Percentiles rank a stretch among this genome's conserved stretches.
These are phyloP conservation scores for Sparassis latifolia DNA, from an alignment of 1,284 basidiomycete genomes.

Conservation along the genomic window DNA sequence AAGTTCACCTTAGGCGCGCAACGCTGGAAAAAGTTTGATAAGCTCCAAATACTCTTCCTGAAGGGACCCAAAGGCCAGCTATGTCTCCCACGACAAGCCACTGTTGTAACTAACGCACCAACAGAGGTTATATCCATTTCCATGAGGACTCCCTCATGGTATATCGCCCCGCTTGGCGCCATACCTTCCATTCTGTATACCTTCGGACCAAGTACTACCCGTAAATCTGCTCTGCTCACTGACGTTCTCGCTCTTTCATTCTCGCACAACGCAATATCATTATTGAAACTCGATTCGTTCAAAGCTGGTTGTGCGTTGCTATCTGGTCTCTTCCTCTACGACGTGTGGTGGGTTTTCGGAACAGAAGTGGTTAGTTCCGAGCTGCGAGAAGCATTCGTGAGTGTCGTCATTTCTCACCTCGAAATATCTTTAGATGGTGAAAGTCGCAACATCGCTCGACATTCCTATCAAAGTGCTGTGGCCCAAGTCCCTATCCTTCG, in stretches of 20 bases:
- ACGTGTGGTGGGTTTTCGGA: conserved; percentile 86
- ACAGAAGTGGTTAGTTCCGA: conserved; percentile 61
- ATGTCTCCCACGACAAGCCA: conserved; percentile 22
- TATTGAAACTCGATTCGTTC: conserved; percentile 90
- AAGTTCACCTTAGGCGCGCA: conserved; percentile 39
- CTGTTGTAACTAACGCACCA: conserved; percentile 10
- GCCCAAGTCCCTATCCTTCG: conserved; percentile 66
- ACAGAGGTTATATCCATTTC: conserved; percentile 43
- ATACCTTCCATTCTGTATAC: conserved; percentile 68
- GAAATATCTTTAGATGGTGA: conserved; percentile 63
- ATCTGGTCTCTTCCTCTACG: conserved; percentile 80
- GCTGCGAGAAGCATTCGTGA: neutral
- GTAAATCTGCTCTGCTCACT: conserved; percentile 67
- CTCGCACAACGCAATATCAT: conserved; percentile 73
- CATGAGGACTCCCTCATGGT: conserved; percentile 55
- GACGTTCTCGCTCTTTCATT: conserved; percentile 84
- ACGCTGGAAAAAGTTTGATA: conserved; percentile 50
- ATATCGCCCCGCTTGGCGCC: conserved; percentile 59
- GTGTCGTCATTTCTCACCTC: neutral
- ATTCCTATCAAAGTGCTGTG: conserved; percentile 92
- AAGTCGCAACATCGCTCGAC: conserved; percentile 88
- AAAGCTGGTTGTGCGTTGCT: conserved; percentile 82
- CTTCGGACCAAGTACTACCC: conserved; percentile 35
- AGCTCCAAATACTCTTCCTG: conserved; percentile 35
- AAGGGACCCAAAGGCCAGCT: conserved; percentile 39